phyloP scores from a whole-genome alignment of 2,329 filamentous ascomycete genomes.

The Diaporthe australafricana region DNA sequence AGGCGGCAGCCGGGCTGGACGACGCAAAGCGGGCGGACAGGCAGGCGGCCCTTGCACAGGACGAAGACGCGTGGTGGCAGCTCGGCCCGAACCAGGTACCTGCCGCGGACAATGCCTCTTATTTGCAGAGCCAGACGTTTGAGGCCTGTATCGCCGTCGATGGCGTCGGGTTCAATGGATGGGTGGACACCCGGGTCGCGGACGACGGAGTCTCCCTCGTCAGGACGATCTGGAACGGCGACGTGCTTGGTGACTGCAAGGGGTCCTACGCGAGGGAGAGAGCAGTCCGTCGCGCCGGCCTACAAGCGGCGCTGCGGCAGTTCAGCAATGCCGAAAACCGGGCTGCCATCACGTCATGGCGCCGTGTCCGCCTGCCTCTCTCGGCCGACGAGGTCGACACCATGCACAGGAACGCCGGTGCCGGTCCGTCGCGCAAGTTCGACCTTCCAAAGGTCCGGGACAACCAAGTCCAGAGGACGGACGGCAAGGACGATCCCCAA shows the following conservation, averaged over 20 bases:
- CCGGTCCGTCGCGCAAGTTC: slow-evolving; percentile 31
- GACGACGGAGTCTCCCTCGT: slow-evolving; percentile 38
- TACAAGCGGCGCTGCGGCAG: slow-evolving; percentile 55
- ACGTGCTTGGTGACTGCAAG: slow-evolving; percentile 18
- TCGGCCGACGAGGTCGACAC: slow-evolving; percentile 42
- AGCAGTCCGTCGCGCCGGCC: slow-evolving; percentile 57
- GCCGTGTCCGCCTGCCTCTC: slow-evolving; percentile 51
- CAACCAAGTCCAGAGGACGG: slow-evolving; percentile 26
- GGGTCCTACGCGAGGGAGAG: slow-evolving; percentile 50
- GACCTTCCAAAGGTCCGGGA: slow-evolving; percentile 26
- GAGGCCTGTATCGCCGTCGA: slow-evolving; percentile 45
- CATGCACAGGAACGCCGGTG: slow-evolving; percentile 33
- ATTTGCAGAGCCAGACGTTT: slow-evolving; percentile 51
- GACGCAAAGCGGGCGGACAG: not conserved
- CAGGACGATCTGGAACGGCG: slow-evolving; percentile 9
- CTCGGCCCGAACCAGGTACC: not conserved
- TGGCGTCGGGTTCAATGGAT: slow-evolving; percentile 34
- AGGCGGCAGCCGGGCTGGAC: not conserved
- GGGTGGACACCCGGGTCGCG: slow-evolving; percentile 33
- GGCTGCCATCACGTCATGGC: slow-evolving; percentile 50
- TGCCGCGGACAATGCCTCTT: slow-evolving; percentile 47
- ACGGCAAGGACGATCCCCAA: slow-evolving; percentile 38
- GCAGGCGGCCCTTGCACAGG: slow-evolving; percentile 37
- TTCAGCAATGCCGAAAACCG: slow-evolving; percentile 53
- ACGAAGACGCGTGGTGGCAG: slow-evolving; percentile 37